Base-by-base conservation (phyloP, 352 stramenopile species). In the Blastocystis sp. region DNA sequence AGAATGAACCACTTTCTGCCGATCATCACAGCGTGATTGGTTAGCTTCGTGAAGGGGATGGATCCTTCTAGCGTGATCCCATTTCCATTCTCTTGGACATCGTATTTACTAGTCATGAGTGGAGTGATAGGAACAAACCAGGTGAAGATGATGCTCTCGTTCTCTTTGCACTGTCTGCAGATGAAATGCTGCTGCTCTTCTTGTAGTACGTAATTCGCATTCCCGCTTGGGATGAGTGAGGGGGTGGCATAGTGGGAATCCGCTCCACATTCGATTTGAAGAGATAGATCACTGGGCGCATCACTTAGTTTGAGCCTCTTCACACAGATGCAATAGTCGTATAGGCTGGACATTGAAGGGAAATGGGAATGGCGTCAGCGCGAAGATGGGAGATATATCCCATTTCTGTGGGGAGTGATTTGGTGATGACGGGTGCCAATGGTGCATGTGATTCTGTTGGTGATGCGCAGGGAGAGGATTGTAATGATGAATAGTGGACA, bases 201-300 rank as follows among this genome's bases (percentile, higher is more conserved):
- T 71, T 71, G 34, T 19, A 17, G 43, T 71, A 17, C 40, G 34
- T 71, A n/a, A 34, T 34, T 34, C 28, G 0, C 0, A 34, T 34
- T 34, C 28, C 28, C 28, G 28, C 0, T 34, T 34, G 28, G 28
- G 28, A 34, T 34, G 28, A 34, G 28, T 34, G 28, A 34, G 28
- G 28, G 28, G 28, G 28, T 34, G 28, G 28, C 28, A 34, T 34
- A 34, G 28, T 34, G 28, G 0, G 28, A 34, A 34, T 34, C 28
- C 28, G 28, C 28, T n/a, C 48, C 64, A 38, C 64, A 71, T 21
- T 71, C 24, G 9, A 71, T 21, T 28, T 43, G 64, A 71, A 71
- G 64, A 19, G 64, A 71, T 38, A 24, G 48, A n/a, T 71, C 64
- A 9, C 48, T 38, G 3, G 64, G 64, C 28, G 28, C 0, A 34